Base-by-base conservation (phyloP, 805 yeast species). In the Ogataea ganodermae region DNA sequence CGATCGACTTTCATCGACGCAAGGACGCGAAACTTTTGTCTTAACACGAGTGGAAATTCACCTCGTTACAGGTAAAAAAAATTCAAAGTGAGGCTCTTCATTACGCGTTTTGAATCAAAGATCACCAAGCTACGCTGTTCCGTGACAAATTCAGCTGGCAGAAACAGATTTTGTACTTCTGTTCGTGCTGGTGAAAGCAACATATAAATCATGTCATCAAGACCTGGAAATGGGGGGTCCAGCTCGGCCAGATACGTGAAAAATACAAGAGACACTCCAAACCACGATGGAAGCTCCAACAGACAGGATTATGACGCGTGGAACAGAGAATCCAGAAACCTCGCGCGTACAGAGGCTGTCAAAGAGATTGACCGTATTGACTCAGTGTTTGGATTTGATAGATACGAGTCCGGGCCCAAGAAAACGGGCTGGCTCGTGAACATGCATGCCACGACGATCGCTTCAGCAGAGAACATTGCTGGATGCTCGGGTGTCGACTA, bases 401-500 rank as follows among this genome's bases (percentile, higher is more conserved):
- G 94, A 42, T 82, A 75, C 52, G 88, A 84, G 42, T 68, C 83
- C 52, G 89, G 96, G 24, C 80, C 95, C 28, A 65, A 75, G 39
- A 76, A 78, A 47, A 78, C 79, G 14, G 99, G 99, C 36, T 94
- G 99, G 99, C 71, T 94, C 45, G 79, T 86, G 35, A 95, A 94
- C 61, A 89, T 94, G 94, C 99, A 92, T 69, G 81, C 96, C 2
- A 88, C 96, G 1, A 73, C 86, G 1, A 65, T 86, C 3, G 80
- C 85, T 2, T 75, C 80, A 10, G 80, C 78, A 4, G 83, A 80
- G 26, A 71, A 73, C 35, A 58, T 75, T 9, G 72, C 79, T n/a
- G 97, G 96, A 8, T 73, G 79, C 28, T 80, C 97, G 0, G 99
- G 92, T 3, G 97, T 92, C 2, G 97, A 94, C 58, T 90, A 86